These are phyloP conservation scores for Globisporangium echinulatum DNA, from an alignment of 352 stramenopile genomes.

Conservation along the genomic window DNA sequence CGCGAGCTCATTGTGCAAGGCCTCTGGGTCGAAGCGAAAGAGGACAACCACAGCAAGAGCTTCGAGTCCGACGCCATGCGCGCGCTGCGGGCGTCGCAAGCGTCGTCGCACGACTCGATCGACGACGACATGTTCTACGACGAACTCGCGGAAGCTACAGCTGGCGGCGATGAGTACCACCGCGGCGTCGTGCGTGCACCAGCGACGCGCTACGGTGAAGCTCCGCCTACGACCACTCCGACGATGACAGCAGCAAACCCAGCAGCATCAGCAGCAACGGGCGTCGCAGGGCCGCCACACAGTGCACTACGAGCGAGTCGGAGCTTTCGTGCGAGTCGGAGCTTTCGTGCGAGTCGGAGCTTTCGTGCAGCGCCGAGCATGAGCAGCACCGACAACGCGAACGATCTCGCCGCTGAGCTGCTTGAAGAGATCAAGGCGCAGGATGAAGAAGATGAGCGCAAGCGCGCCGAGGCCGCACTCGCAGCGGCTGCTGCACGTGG, in stretches of 20 bases:
- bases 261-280: background rate
- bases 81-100: slow-evolving; percentile 32
- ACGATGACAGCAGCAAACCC: background rate
- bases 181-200: background rate
- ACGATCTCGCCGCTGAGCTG: slow-evolving; percentile 39
- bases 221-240: background rate
- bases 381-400: slow-evolving; percentile 22
- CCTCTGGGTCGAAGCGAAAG: slow-evolving; percentile 50
- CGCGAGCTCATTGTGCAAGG: slow-evolving; percentile 72
- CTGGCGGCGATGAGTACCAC: slow-evolving; percentile 3
- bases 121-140: slow-evolving; percentile 53
- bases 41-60: slow-evolving; percentile 21
- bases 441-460: slow-evolving; percentile 30
- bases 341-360: slow-evolving; percentile 12
- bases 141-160: slow-evolving; percentile 4
- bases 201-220: background rate
- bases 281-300: too few species aligned
- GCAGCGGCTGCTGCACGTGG: slow-evolving; percentile 10
- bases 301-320: slow-evolving; percentile 7
- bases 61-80: slow-evolving; percentile 42
- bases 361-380: slow-evolving; percentile 17
- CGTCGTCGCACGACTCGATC: slow-evolving; percentile 70
- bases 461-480: slow-evolving; percentile 12
- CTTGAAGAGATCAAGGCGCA: slow-evolving; percentile 42
- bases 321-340: slow-evolving; percentile 13